Percentiles rank a stretch among this genome's conserved stretches.
Conservation (phyloP, 768 basidiomycete genomes). For the Kwoniella pini region DNA sequence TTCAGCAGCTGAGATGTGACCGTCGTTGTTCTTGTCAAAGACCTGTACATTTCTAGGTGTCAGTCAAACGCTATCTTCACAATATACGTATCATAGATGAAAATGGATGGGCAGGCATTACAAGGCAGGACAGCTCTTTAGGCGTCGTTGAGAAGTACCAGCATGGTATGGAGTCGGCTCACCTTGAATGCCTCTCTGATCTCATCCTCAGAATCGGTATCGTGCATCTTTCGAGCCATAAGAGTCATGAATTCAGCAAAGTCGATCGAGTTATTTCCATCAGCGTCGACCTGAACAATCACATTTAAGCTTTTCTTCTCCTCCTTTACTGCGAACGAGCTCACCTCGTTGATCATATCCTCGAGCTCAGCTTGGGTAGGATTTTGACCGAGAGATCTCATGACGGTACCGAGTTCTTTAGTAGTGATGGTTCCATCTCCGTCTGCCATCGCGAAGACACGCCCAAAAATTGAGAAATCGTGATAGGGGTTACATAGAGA, state of each 20-base stretch:
- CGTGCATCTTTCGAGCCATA: constrained; percentile 85
- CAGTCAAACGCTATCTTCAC: too few species aligned
- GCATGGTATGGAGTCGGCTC: constrained; percentile 17
- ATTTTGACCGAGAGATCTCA: constrained; percentile 90
- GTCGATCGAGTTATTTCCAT: constrained; percentile 85
- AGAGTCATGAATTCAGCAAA: constrained; percentile 79
- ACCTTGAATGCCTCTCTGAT: constrained; percentile 96
- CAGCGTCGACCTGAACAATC: constrained; percentile 67
- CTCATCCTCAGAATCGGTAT: constrained; percentile 90
- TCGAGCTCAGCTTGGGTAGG: constrained; percentile 87
- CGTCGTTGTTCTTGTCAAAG: constrained; percentile 94
- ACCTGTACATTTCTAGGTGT: constrained; percentile 35
- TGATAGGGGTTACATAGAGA: too few species aligned
- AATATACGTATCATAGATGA: too few species aligned
- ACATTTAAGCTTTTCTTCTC: neutral
- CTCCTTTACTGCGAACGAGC: constrained; percentile 10
- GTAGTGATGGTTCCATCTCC: constrained; percentile 93
- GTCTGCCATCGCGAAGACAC: constrained; percentile 58
- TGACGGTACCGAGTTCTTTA: constrained; percentile 85
- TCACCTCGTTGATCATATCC: constrained; percentile 87
- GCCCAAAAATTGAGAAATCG: too few species aligned
- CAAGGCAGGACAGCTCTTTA: neutral
- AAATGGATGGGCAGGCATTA: too few species aligned
- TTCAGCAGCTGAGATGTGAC: constrained; percentile 82
- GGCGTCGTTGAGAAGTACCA: too few species aligned